Percentiles rank a stretch among this genome's conserved stretches.
phyloP scores from a whole-genome alignment of 306 rosid species.

The Quercus wislizeni region DNA sequence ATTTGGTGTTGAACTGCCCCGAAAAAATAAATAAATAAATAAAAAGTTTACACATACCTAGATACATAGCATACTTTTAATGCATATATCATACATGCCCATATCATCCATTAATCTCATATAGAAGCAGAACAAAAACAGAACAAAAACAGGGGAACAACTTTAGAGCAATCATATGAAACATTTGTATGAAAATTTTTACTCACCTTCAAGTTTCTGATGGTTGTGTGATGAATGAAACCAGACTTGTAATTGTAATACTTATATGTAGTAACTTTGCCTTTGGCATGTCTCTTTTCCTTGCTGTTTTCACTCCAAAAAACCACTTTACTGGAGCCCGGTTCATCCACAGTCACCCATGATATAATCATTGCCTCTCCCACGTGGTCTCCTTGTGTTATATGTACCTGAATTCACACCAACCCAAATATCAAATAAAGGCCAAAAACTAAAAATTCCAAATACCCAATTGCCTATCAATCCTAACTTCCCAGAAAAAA shows the following conservation, averaged over 20 bases:
- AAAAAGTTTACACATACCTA: neutral
- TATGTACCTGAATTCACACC: conserved; percentile 57
- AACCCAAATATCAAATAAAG: conserved; percentile 4
- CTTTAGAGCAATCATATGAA: neutral
- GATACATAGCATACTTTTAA: neutral
- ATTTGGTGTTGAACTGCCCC: conserved; percentile 65
- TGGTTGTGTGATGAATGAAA: conserved; percentile 62
- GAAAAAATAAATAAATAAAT: neutral
- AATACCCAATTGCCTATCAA: neutral
- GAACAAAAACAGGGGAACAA: neutral
- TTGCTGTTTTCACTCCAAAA: conserved; percentile 47
- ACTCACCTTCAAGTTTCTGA: conserved; percentile 38
- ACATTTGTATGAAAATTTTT: neutral
- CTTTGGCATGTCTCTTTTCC: conserved; percentile 33
- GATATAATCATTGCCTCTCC: conserved; percentile 71
- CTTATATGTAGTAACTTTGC: conserved; percentile 39
- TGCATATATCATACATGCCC: neutral
- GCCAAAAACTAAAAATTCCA: neutral
- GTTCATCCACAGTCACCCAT: conserved; percentile 64
- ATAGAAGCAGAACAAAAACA: neutral
- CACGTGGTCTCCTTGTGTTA: conserved; percentile 77
- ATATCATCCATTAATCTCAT: neutral
- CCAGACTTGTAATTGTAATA: conserved; percentile 71
- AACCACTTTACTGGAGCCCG: conserved; percentile 54
- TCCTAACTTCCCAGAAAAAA: neutral